Evolutionary conservation across 768 basidiomycete genomes (phyloP).

Genomic region (Rhodotorula toruloides): DNA sequence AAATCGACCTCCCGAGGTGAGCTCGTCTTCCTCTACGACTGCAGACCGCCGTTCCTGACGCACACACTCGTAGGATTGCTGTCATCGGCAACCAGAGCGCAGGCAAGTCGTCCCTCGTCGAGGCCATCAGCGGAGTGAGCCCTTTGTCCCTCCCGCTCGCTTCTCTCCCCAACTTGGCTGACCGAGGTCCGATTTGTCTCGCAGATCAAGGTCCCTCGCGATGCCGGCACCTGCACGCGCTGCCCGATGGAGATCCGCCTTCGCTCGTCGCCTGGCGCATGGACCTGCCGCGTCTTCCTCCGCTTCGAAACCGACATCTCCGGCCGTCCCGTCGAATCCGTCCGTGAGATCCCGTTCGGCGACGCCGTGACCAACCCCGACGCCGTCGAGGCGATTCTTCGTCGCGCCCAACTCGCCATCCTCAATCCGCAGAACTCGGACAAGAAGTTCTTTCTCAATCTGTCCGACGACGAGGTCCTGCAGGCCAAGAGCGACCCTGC

Average conservation of each 20-base stretch:
- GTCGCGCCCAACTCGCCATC: constrained; percentile 60
- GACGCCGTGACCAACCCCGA: constrained; percentile 48
- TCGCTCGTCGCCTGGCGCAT: constrained; percentile 35
- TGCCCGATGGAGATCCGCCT: constrained; percentile 50
- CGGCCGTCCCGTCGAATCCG: constrained; percentile 43
- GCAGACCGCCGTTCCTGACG: neutral
- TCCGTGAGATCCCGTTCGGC: constrained; percentile 51
- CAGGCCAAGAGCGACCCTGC: constrained; percentile 1
- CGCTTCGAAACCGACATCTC: constrained; percentile 49
- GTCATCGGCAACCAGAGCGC: constrained; percentile 58
- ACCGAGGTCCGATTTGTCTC: neutral
- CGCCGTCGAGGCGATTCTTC: constrained; percentile 55
- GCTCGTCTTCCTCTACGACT: neutral
- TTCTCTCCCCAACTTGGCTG: neutral
- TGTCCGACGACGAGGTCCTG: constrained; percentile 11
- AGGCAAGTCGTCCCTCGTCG: constrained; percentile 51
- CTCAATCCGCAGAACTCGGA: constrained; percentile 44
- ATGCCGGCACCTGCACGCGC: constrained; percentile 53
- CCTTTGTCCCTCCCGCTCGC: constrained; percentile 7
- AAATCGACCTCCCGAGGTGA: neutral
- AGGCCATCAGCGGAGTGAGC: constrained; percentile 54
- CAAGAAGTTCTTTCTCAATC: constrained; percentile 22
- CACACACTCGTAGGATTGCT: constrained; percentile 51
- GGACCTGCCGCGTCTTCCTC: constrained; percentile 50
- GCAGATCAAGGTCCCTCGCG: constrained; percentile 54